Base-by-base conservation (phyloP, 202 grass and related monocot species). In the Panicum hallii region DNA sequence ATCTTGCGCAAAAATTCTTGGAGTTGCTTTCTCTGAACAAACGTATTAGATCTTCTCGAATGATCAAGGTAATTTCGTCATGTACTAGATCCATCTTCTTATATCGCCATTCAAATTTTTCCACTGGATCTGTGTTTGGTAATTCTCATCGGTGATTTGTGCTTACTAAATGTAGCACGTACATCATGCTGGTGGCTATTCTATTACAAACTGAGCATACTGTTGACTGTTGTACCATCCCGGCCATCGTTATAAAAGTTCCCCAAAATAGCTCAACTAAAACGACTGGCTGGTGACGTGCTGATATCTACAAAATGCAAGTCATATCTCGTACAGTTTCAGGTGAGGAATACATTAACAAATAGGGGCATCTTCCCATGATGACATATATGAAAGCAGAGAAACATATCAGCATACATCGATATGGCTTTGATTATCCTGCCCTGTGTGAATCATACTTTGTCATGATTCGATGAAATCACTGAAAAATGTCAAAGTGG, bases 251-350 rank as follows among this genome's bases (percentile, higher is more conserved):
- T 38, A 62, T 14, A 36, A 47, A 38, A 72, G 7, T 49, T 78
- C 41, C 42, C 28, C 6, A 70, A 58, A 85, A 60, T 78, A 30
- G 65, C 65, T 85, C 83, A 85, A 79, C 83, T 72, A 79, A 79
- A 79, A 9, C 36, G 36, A 38, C 3, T 28, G 19, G 54, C 5
- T 49, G 23, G 53, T 78, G 43, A 60, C 13, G 23, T 85, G 74
- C 62, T 79, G 11, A 70, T 78, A 38, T 61, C 52, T 57, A 67
- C 6, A 34, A 47, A 80, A 47, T 38, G 23, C 0, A 80, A 47
- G 32, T 34, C 15, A 28, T 66, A 47, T 36, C 6, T 38, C 69
- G 60, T 81, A 74, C 77, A 66, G 16, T 67, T 79, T 74, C 38
- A 38, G 77, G 58, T 74, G 49, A 72, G 16, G 7, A 66, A 74